Base-by-base conservation (phyloP, 441 rosid species). In the Aleurites moluccanus region DNA sequence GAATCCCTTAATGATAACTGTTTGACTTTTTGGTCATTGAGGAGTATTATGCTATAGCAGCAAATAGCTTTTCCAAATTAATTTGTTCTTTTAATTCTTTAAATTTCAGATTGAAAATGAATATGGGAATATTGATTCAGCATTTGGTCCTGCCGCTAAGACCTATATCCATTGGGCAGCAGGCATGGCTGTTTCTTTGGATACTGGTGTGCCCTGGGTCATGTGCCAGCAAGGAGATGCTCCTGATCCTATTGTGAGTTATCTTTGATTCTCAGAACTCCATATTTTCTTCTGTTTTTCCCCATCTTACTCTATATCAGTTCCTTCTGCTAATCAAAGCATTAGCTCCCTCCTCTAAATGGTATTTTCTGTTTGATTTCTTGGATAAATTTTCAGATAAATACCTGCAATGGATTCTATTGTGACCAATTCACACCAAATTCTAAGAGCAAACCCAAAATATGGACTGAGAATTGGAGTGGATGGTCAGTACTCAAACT, bases 401-500 rank as follows among this genome's bases (percentile, higher is more conserved):
- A 96, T 77, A 81, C 92, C 44, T 96, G 99, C 86, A 96, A 96
- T 62, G 98, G 99, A 71, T 89, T 98, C 76, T 92, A 92, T 56
- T 96, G 99, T 7, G 98, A 95, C 11, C 97, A 96, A 80, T 80
- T 85, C 4, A 93, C 96, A 75, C 98, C 98, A 35, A 96, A 94
- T 80, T 85, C 27, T 47, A 85, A 83, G 3, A 75, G 87, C 87
- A 93, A 96, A 73, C 99, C 99, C n/a, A 66, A 88, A 33, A 16
- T 94, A 11, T 96, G 98, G 98, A 96, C 99, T 16, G 99, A 96
- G 84, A 89, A 92, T 77, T 96, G 98, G 98, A 92, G 91, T 63
- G 92, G 97, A 61, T 97, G 91, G 96, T 95, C 73, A 84, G 93
- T 65, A 33, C 63, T 55, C 73, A 69, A 63, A 30, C 47, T 60